Evolutionary conservation across 306 rosid genomes (phyloP), one percentile per base, ranked within the genome.

Genomic region (Casuarina glauca): DNA sequence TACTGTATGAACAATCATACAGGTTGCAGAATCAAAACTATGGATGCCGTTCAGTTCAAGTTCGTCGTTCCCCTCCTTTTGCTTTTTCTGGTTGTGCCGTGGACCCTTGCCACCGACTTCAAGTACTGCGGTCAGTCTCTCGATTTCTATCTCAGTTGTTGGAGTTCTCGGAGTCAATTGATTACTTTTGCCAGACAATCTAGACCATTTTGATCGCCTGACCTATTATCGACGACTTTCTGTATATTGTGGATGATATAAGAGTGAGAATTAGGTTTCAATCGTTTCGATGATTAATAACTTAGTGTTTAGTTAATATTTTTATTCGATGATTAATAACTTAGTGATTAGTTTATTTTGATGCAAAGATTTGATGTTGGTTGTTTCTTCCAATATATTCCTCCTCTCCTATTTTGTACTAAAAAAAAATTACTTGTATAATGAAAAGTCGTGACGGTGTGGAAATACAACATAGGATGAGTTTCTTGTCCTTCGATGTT

Each of bases 61-160:
- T 35, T 76, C 55, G 1, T 85, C 60, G 35, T 52, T 0, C 39
- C 72, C 66, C 76, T 90, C 74, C 57, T 83, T 15, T 58, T 69
- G 10, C 82, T 89, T 0, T 84, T 43, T 75, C 72, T 89, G 50
- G 79, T 85, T 66, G 69, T 55, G 49, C 75, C 86, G 6, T 82
- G 84, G 42, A 35, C 83, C 75, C 76, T 49, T 67, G 90, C 97
- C 82, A 82, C 82, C 53, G 87, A 88, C 32, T 86, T 88, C 32
- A 72, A 67, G 13, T 88, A 86, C 83, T 88, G 92, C 87, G 85
- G 92, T 88, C 63, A 70, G 77, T 74, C 46, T 78, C 77, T 61
- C 74, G 43, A 13, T n/a, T 26, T 35, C 71, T 74, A 10, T 63
- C 20, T 42, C 5, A 15, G 2, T 42, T 8, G 48, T 61, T 9